Conservation (phyloP, 2,329 filamentous ascomycete genomes). For the Trichoderma cornu-damae region DNA sequence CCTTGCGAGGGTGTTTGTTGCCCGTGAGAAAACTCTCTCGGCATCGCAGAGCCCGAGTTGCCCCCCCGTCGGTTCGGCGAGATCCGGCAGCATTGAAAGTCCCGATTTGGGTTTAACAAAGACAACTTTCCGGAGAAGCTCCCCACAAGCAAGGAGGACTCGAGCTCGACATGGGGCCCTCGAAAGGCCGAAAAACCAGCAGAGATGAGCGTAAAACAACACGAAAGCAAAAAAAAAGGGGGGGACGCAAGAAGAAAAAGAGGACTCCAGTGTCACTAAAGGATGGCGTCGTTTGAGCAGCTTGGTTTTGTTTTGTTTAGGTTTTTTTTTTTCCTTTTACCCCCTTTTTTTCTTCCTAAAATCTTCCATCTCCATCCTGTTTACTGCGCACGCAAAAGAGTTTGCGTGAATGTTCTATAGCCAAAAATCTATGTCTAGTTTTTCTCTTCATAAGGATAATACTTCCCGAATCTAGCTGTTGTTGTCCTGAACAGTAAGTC, state of each 20-base stretch:
- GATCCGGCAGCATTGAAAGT: background rate
- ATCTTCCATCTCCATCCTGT: background rate
- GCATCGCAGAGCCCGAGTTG: background rate
- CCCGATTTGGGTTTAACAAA: background rate
- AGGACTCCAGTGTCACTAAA: background rate
- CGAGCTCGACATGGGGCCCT: background rate
- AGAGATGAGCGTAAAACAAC: background rate
- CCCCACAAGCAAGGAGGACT: background rate
- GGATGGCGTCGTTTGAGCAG: background rate
- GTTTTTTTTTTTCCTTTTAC: background rate
- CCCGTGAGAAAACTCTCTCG: too few species aligned
- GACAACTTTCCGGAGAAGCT: background rate
- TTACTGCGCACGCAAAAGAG: background rate
- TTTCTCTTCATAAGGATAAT: background rate
- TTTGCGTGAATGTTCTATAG: background rate
- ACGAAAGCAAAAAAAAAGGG: background rate
- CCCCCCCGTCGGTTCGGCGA: background rate
- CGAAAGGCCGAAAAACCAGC: background rate
- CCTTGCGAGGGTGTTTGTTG: too few species aligned
- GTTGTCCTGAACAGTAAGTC: background rate
- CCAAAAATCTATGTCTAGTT: background rate
- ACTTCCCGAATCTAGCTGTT: background rate
- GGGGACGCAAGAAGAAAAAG: constrained; percentile 14
- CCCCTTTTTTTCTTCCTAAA: background rate
- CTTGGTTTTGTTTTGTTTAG: background rate